These are phyloP conservation scores for Parasarocladium wereldwijsianum DNA, from an alignment of 2,329 filamentous ascomycete genomes.

Conservation along the genomic window DNA sequence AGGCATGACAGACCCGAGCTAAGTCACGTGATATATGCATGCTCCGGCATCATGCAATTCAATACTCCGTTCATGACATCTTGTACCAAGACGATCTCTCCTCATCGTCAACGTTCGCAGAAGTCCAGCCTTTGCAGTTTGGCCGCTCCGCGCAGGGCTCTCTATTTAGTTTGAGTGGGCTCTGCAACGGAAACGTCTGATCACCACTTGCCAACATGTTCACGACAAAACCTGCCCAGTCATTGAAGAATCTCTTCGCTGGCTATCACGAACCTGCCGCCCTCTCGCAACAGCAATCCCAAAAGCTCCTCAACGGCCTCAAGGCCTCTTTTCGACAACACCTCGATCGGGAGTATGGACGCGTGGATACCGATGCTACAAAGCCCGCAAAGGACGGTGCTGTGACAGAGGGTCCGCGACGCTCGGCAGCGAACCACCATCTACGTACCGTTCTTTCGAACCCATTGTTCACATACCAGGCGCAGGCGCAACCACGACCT, in stretches of 20 bases:
- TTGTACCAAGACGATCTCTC: no score
- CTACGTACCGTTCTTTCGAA: conserved; percentile 42
- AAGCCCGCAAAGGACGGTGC: conserved; percentile 9
- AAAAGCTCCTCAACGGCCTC: conserved; percentile 39
- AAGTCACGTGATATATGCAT: no score
- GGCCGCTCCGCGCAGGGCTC: no score
- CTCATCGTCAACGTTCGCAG: no score
- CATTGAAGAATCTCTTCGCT: conserved; percentile 23
- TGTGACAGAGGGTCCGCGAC: conserved; percentile 15
- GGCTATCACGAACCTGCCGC: conserved; percentile 36
- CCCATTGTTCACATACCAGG: conserved; percentile 32
- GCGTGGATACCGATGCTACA: conserved; percentile 16
- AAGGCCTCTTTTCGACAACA: conserved; percentile 42
- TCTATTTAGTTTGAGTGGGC: no score
- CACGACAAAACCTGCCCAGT: conserved; percentile 21
- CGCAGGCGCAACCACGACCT: conserved; percentile 8
- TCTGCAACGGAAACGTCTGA: no score
- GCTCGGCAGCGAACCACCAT: conserved; percentile 27
- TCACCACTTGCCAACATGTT: conserved; percentile 15
- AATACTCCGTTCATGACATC: no score
- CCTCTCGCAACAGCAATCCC: conserved; percentile 33
- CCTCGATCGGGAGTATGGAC: conserved; percentile 43
- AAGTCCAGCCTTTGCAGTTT: no score
- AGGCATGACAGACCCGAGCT: no score
- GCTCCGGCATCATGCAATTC: no score